Conservation (phyloP, 1,139 yeast genomes). For the Candida sp. region DNA sequence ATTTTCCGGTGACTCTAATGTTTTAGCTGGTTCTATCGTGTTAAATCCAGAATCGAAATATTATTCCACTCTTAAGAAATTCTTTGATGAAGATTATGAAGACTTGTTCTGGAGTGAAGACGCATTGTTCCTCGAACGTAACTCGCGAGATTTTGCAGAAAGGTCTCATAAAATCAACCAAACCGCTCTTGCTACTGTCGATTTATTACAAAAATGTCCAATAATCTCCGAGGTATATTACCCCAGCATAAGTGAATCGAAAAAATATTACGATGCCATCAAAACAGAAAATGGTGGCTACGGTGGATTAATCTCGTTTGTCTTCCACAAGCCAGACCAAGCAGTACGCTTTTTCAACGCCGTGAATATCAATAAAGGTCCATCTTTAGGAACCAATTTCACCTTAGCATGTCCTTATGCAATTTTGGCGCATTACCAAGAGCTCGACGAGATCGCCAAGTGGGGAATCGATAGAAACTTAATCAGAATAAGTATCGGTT, state of each 20-base stretch:
- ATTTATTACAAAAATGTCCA: slow-evolving; percentile 42
- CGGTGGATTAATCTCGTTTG: slow-evolving; percentile 84
- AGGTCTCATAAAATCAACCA: slow-evolving; percentile 67
- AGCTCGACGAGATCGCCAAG: slow-evolving; percentile 73
- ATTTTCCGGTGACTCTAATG: slow-evolving; percentile 92
- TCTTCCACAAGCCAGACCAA: slow-evolving; percentile 62
- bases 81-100: slow-evolving; percentile 55
- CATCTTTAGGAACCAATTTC: slow-evolving; percentile 91
- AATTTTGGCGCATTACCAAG: slow-evolving; percentile 82
- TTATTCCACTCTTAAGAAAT: slow-evolving; percentile 51
- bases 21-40: slow-evolving; percentile 89
- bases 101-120: slow-evolving; percentile 92
- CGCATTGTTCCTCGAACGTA: slow-evolving; percentile 87
- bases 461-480: slow-evolving; percentile 85
- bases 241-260: slow-evolving; percentile 59
- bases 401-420: slow-evolving; percentile 92
- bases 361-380: slow-evolving; percentile 81
- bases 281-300: slow-evolving; percentile 79
- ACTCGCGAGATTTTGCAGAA: slow-evolving; percentile 80
- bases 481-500: slow-evolving; percentile 83
- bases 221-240: slow-evolving; percentile 65
- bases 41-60: slow-evolving; percentile 63
- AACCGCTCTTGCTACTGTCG: slow-evolving; percentile 58
- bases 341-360: slow-evolving; percentile 77
- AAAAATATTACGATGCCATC: slow-evolving; percentile 65